phyloP scores from a whole-genome alignment of 1,284 basidiomycete species.

The Tilletia caries region DNA sequence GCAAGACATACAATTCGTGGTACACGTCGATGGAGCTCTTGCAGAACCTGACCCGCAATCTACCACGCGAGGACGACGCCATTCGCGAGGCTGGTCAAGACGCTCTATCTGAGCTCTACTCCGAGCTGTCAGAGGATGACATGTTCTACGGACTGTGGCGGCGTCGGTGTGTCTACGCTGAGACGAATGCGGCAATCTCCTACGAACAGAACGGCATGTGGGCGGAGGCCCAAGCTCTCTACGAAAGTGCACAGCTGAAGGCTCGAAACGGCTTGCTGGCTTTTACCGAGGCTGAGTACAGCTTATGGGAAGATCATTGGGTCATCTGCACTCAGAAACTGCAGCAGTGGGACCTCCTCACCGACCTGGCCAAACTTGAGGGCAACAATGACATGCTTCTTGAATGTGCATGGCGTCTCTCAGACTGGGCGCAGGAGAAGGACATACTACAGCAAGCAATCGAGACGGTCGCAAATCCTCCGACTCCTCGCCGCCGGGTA shows the following conservation, averaged over 20 bases:
- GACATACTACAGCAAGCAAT: constrained; percentile 82
- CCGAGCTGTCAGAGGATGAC: constrained; percentile 92
- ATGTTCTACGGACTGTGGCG: constrained; percentile 97
- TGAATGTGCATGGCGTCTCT: constrained; percentile 91
- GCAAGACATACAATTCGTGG: constrained; percentile 95
- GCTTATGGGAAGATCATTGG: constrained; percentile 99
- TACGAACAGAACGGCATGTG: constrained; percentile 98
- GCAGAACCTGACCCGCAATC: constrained; percentile 67
- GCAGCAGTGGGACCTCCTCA: constrained; percentile 90
- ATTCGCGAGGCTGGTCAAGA: constrained; percentile 83
- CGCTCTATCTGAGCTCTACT: constrained; percentile 89
- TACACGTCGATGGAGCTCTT: constrained; percentile 85
- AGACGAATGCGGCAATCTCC: constrained; percentile 87
- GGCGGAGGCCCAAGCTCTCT: constrained; percentile 83
- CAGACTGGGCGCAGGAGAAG: constrained; percentile 77
- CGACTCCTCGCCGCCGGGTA: constrained; percentile 87
- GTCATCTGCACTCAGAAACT: constrained; percentile 91
- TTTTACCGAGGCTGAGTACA: constrained; percentile 93
- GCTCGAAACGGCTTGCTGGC: constrained; percentile 78
- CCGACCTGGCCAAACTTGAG: constrained; percentile 75
- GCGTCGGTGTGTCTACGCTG: constrained; percentile 76
- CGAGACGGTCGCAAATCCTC: constrained; percentile 73
- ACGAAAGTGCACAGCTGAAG: constrained; percentile 86
- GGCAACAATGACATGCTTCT: constrained; percentile 87
- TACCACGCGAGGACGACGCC: constrained; percentile 66